These are phyloP conservation scores for Phanerochaete sordida DNA, from an alignment of 768 basidiomycete genomes.

Conservation along the genomic window DNA sequence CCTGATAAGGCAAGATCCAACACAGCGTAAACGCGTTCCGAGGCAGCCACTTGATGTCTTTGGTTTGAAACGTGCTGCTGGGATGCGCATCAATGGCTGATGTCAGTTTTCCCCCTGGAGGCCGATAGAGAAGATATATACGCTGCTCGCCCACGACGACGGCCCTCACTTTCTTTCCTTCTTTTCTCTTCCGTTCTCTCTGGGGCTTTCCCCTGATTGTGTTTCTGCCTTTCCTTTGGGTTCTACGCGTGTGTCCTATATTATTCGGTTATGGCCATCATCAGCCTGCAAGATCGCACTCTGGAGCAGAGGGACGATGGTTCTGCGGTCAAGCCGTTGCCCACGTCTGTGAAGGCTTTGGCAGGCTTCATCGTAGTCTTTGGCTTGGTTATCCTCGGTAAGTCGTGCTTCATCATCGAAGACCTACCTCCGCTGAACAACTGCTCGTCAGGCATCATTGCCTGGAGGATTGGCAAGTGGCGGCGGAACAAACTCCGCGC, in stretches of 20 bases:
- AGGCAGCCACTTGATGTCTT: slow-evolving; percentile 1
- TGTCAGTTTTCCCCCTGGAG: background rate
- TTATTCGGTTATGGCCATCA: slow-evolving; percentile 11
- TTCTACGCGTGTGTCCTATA: slow-evolving; percentile 1
- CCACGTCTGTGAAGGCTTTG: slow-evolving; percentile 23
- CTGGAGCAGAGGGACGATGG: slow-evolving; percentile 11
- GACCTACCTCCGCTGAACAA: background rate
- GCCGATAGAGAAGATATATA: slow-evolving; percentile 13
- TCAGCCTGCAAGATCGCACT: slow-evolving; percentile 3
- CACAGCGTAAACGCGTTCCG: background rate
- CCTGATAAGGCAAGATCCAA: background rate
- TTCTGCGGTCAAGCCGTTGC: slow-evolving; percentile 10
- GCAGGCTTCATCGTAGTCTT: slow-evolving; percentile 22
- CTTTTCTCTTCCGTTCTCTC: slow-evolving; percentile 4
- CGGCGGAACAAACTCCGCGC: slow-evolving; percentile 10
- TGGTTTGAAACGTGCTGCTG: slow-evolving; percentile 1
- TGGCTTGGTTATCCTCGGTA: slow-evolving; percentile 24
- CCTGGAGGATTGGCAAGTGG: slow-evolving; percentile 17
- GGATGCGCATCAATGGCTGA: slow-evolving; percentile 6
- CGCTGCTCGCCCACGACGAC: background rate
- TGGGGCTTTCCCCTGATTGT: slow-evolving; percentile 14
- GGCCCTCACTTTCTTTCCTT: background rate
- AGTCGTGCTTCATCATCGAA: background rate
- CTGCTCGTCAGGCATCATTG: slow-evolving; percentile 9
- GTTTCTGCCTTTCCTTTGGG: slow-evolving; percentile 10